Conservation (phyloP, 768 basidiomycete species). For the Boletus speciosus region DNA sequence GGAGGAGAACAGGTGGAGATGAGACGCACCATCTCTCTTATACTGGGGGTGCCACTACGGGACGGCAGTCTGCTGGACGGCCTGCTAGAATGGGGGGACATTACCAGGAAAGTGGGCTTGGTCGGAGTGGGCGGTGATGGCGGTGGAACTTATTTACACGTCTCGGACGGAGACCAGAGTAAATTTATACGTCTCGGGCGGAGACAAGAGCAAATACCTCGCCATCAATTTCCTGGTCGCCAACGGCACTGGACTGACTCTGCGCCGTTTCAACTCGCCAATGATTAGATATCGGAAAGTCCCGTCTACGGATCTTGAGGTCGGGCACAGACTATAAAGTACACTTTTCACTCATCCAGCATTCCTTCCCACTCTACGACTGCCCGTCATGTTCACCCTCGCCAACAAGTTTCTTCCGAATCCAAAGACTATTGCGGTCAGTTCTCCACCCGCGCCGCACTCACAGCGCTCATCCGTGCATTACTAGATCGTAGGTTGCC, state of each 20-base stretch:
- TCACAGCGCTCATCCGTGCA: constrained; percentile 6
- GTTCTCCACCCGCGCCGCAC: constrained; percentile 30
- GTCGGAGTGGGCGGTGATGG: background rate
- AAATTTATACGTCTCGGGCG: too few relatives aligned
- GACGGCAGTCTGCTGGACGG: constrained; percentile 32
- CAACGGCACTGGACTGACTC: too few relatives aligned
- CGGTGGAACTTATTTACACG: constrained; percentile 19
- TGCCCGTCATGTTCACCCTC: constrained; percentile 19
- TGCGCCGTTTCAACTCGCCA: too few relatives aligned
- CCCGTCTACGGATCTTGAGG: constrained; percentile 3
- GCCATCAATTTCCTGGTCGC: too few relatives aligned
- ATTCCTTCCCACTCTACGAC: too few relatives aligned
- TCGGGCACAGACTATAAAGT: background rate
- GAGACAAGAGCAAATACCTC: too few relatives aligned
- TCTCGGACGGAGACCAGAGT: background rate
- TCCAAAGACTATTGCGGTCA: constrained; percentile 77
- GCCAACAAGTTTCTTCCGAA: constrained; percentile 37
- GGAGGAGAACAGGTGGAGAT: background rate
- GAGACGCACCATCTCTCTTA: constrained; percentile 42
- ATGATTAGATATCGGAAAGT: constrained; percentile 2
- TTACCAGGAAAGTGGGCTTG: constrained; percentile 14
- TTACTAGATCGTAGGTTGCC: constrained; percentile 84
- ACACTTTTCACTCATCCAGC: too few relatives aligned
- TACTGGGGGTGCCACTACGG: constrained; percentile 38
- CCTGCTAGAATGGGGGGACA: constrained; percentile 26